Evolutionary conservation across 495 filamentous ascomycete species (phyloP), one percentile per base, ranked within the genome.

Genomic region (Bacidia rubella): DNA sequence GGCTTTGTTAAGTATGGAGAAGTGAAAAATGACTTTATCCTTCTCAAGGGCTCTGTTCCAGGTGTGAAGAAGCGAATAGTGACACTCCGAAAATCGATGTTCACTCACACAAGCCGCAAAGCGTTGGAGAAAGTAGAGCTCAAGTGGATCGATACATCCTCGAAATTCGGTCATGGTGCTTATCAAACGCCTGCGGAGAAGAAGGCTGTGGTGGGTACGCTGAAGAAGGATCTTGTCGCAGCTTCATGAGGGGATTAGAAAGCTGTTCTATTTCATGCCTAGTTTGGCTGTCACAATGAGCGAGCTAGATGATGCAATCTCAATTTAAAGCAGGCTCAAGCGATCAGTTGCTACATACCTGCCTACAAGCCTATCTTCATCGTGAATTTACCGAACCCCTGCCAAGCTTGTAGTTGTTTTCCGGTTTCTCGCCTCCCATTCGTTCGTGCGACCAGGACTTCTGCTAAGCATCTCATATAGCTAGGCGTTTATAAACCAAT

Each of bases 91-190:
- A 99, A 99, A 80, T 95, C 93, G 47, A 92, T 99, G 77, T 99
- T 93, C 82, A 81, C 77, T 57, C 93, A 99, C 81, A 96, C 90
- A 54, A 93, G 82, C 65, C 77, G 93, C 65, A 86, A 84, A 69
- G 86, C 93, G 38, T 77, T 93, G 68, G 93, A 99, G 85, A 97
- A 97, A 84, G 83, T 96, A 66, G 90, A 96, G 57, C 85, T 99
- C 74, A 99, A 99, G 76, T 99, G 93, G 93, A 97, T 99, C 81
- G 93, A 99, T 66, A 99, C 93, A 60, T 95, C 89, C 44, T 95
- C 88, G 74, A 94, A 99, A 81, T 99, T 97, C 77, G 93, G 93
- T 71, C 93, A 99, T 77, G 93, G 93, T 81, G 92, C 86, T 68
- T 99, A 94, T 85, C 93, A 99, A 78, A 97, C 90, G 49, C 74